Evolutionary conservation across 108 stramenopile species (phyloP).

Genomic region (Nannochloropsis salina): DNA sequence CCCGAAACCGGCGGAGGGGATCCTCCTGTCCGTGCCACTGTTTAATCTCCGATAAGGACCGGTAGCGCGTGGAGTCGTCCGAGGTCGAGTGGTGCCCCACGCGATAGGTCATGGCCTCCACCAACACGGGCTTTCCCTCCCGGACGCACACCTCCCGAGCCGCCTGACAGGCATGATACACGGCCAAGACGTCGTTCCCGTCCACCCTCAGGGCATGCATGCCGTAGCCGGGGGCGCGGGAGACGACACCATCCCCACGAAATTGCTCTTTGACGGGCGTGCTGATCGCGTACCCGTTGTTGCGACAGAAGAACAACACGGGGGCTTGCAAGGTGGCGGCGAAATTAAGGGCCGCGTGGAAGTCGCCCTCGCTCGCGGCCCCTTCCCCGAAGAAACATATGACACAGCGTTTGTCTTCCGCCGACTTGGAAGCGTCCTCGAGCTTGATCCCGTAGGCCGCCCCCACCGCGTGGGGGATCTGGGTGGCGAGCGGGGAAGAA

Average conservation of each 20-base stretch:
- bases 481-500: slow-evolving; percentile 85
- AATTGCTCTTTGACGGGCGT: slow-evolving; percentile 89
- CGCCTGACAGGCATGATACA: slow-evolving; percentile 71
- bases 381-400: slow-evolving; percentile 93
- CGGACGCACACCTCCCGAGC: slow-evolving; percentile 63
- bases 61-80: slow-evolving; percentile 87
- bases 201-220: slow-evolving; percentile 94
- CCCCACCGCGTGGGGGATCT: slow-evolving; percentile 90
- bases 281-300: slow-evolving; percentile 94
- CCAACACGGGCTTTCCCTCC: slow-evolving; percentile 72
- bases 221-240: slow-evolving; percentile 84
- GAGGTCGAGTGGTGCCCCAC: slow-evolving; percentile 93
- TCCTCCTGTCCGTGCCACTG: slow-evolving; percentile 59
- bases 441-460: slow-evolving; percentile 80
- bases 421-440: slow-evolving; percentile 51
- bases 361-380: slow-evolving; percentile 86
- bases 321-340: slow-evolving; percentile 83
- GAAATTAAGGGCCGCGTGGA: slow-evolving; percentile 92
- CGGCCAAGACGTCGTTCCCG: slow-evolving; percentile 93
- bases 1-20: slow-evolving; percentile 68
- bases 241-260: slow-evolving; percentile 89
- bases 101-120: slow-evolving; percentile 97
- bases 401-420: slow-evolving; percentile 53
- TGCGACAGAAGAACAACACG: slow-evolving; percentile 90
- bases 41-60: slow-evolving; percentile 68